Base-by-base conservation (phyloP, 768 basidiomycete genomes). In the Pisolithus microcarpus region DNA sequence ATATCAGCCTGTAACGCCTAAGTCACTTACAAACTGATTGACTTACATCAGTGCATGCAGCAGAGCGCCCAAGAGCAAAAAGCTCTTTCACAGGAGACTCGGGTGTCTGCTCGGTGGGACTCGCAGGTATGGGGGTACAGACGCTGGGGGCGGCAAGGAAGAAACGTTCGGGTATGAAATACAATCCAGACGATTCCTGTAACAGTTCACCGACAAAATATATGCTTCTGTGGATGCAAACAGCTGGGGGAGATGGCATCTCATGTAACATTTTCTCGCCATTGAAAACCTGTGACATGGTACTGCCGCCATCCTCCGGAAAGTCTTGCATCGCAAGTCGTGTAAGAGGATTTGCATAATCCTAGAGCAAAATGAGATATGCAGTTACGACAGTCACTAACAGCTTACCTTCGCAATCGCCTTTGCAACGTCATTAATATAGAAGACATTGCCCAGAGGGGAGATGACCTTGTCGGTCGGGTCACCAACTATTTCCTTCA, bases 401-500 rank as follows among this genome's bases (percentile, higher is more conserved):
- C 13, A 13, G 5, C 34, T 23, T 11, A 52, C 54, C 54, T 48
- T 55, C 7, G 42, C 56, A 50, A 58, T 55, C 4, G 51, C 56
- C 10, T 42, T 38, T 1, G 16, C 34, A 26, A 57, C 19, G 6
- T 48, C 43, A 43, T 58, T 58, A 6, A 58, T 48, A 38, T 67
- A 68, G 44, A 65, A 64, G 1, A 69, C 43, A 30, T 63, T 64
- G 0, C 64, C 66, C 0, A 54, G 51, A 1, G 45, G n/a, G n/a
- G 65, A 48, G 4, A 26, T 46, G 0, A 61, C 55, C 42, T 60
- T 62, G 21, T 46, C 43, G 1, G 56, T 62, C 0, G 58, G 63
- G 30, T 65, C 38, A 3, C 66, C 62, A 16, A 65, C 30, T 9
- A 50, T 36, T 21, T 49, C 38, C 1, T 38, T 9, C 3, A 55